A percentile compares a stretch with the other conserved stretches of the same genome.
phyloP scores from a whole-genome alignment of 2,329 filamentous ascomycete species.

The Trichoderma oligosporum region DNA sequence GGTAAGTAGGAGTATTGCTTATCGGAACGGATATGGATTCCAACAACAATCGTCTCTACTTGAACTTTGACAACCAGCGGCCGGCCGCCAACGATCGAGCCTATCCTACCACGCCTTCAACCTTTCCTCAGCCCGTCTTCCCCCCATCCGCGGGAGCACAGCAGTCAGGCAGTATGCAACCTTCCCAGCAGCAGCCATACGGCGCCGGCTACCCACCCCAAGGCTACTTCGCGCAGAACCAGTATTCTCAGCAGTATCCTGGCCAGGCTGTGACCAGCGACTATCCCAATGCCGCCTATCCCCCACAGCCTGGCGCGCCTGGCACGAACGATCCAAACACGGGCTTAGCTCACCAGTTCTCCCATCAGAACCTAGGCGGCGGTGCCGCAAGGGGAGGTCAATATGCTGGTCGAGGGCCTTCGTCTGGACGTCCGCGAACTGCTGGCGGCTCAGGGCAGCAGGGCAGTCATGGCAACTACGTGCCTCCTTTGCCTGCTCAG shows the following conservation, averaged over 20 bases:
- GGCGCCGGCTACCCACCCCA: conserved; percentile 43
- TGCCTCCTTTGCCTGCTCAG: conserved; percentile 63
- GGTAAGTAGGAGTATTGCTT: no score
- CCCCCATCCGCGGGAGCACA: conserved; percentile 34
- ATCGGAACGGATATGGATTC: conserved; percentile 42
- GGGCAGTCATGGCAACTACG: conserved; percentile 61
- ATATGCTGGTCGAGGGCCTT: conserved; percentile 64
- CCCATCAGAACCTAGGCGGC: conserved; percentile 86
- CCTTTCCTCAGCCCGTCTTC: conserved; percentile 87
- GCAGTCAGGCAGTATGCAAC: conserved; percentile 31
- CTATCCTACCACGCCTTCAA: conserved; percentile 88
- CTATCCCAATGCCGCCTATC: conserved; percentile 45
- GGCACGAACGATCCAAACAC: conserved; percentile 79
- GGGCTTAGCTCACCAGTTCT: conserved; percentile 91
- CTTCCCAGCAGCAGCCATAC: conserved; percentile 39
- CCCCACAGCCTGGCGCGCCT: conserved; percentile 54
- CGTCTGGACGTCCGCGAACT: conserved; percentile 76
- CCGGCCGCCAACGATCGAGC: conserved; percentile 60
- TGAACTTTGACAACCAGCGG: conserved; percentile 67
- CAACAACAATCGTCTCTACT: conserved; percentile 59
- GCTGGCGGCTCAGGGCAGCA: conserved; percentile 66
- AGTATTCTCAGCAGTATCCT: conserved; percentile 45
- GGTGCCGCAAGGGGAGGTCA: conserved; percentile 66
- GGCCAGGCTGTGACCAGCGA: conserved; percentile 42
- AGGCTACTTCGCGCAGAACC: conserved; percentile 61